These are phyloP conservation scores for Trametes hirsuta DNA, from an alignment of 1,284 basidiomycete genomes.

Conservation along the genomic window DNA sequence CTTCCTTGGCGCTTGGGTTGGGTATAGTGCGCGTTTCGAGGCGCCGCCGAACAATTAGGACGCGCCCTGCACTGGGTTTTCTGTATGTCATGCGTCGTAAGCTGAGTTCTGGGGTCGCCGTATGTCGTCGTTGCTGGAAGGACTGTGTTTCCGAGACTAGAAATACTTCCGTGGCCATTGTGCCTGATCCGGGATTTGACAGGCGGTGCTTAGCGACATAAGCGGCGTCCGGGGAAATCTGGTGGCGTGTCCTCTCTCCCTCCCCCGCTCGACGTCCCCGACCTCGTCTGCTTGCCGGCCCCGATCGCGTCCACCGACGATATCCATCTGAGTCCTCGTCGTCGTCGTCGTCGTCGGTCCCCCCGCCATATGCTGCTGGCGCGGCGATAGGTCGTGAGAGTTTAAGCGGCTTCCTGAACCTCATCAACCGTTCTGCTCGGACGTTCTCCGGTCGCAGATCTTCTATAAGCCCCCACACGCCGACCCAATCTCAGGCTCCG, in stretches of 20 bases:
- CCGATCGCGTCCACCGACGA: neutral
- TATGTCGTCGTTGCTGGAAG: too few species aligned
- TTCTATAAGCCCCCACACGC: slow-evolving; percentile 7
- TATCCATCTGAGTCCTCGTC: too few species aligned
- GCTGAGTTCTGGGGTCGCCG: too few species aligned
- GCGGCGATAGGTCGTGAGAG: slow-evolving; percentile 5
- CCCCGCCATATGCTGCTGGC: neutral
- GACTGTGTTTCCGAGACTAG: too few species aligned
- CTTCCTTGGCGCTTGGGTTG: too few species aligned
- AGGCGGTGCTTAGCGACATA: slow-evolving; percentile 6
- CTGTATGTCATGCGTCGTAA: too few species aligned
- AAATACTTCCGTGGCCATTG: too few species aligned
- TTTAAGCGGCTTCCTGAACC: neutral
- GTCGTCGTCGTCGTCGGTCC: neutral
- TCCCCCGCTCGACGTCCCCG: neutral
- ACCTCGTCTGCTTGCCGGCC: neutral
- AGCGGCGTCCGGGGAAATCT: neutral
- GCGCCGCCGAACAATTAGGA: too few species aligned
- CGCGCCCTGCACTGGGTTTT: too few species aligned
- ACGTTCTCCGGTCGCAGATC: slow-evolving; percentile 10
- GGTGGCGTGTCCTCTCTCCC: neutral
- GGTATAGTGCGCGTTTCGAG: too few species aligned
- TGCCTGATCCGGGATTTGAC: neutral
- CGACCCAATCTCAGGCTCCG: slow-evolving; percentile 2
- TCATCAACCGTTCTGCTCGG: slow-evolving; percentile 12